Percentiles rank a stretch among this genome's conserved stretches.
phyloP scores from a whole-genome alignment of 306 rosid genomes.

The Cucumis hystrix region DNA sequence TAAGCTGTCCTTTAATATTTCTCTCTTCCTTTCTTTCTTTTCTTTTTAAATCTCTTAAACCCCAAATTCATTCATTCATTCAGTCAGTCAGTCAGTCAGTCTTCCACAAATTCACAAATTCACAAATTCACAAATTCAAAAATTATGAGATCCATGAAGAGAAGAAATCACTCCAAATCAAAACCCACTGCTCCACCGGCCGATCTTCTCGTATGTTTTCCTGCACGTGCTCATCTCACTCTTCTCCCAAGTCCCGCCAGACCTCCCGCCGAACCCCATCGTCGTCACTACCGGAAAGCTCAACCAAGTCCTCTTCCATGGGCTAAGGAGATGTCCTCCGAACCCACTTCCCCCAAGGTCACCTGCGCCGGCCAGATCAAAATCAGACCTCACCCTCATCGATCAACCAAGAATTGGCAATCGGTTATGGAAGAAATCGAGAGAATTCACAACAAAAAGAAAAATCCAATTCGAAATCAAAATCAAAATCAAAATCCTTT shows the following conservation, averaged over 20 bases:
- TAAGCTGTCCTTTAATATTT: background rate
- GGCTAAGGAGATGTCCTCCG: conserved; percentile 46
- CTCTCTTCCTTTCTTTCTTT: background rate
- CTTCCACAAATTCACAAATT: too few species aligned
- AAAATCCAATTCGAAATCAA: background rate
- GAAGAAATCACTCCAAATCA: conserved; percentile 25
- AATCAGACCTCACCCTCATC: conserved; percentile 38
- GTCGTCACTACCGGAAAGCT: conserved; percentile 28
- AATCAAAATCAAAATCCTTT: background rate
- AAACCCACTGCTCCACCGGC: conserved; percentile 43
- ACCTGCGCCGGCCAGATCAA: conserved; percentile 95
- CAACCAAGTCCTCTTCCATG: conserved; percentile 57
- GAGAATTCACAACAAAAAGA: conserved; percentile 55
- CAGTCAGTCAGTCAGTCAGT: too few species aligned
- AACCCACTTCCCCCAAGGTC: conserved; percentile 93
- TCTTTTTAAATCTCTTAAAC: background rate
- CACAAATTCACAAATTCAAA: background rate
- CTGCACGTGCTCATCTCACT: conserved; percentile 56
- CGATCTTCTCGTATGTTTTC: conserved; percentile 80
- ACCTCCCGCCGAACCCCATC: conserved; percentile 37
- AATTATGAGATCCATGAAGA: conserved; percentile 18
- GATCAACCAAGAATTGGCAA: conserved; percentile 66
- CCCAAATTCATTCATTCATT: background rate
- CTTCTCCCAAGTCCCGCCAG: conserved; percentile 71
- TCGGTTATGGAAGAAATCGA: conserved; percentile 96